These are phyloP conservation scores for Penicillium sp. DNA, from an alignment of 2,329 filamentous ascomycete genomes.

Conservation along the genomic window DNA sequence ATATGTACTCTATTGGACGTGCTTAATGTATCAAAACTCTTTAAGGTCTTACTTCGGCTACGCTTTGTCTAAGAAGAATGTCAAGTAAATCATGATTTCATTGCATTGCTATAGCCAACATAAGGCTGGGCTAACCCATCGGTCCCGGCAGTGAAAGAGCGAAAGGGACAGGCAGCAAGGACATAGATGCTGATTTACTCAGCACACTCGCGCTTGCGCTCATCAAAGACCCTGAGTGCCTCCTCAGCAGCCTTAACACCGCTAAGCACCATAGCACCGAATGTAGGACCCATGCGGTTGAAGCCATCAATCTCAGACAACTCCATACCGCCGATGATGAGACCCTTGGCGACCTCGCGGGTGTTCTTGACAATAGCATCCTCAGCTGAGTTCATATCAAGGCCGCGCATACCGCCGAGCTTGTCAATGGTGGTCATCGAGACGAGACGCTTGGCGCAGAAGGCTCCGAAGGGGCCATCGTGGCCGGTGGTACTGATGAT, in stretches of 20 bases:
- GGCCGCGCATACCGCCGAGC: slow-evolving; percentile 87
- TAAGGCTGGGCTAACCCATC: background rate
- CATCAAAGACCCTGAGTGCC: slow-evolving; percentile 75
- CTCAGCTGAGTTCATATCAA: slow-evolving; percentile 91
- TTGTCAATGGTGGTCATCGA: slow-evolving; percentile 83
- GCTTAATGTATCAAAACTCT: background rate
- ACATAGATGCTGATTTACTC: slow-evolving; percentile 35
- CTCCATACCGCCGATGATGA: slow-evolving; percentile 96
- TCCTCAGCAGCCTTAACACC: slow-evolving; percentile 93
- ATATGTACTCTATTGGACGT: background rate
- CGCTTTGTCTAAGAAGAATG: background rate
- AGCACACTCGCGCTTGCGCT: slow-evolving; percentile 77
- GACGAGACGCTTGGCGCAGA: slow-evolving; percentile 87
- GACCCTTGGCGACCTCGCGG: slow-evolving; percentile 81
- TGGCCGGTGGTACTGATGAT: slow-evolving; percentile 91
- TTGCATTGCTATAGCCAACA: background rate
- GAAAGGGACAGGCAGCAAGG: slow-evolving; percentile 8
- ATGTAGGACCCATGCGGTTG: slow-evolving; percentile 89
- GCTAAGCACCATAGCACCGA: slow-evolving; percentile 85
- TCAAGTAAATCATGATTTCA: slow-evolving; percentile 1
- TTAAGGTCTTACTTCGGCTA: background rate
- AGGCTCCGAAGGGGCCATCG: slow-evolving; percentile 88
- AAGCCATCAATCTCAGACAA: slow-evolving; percentile 87
- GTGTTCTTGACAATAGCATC: slow-evolving; percentile 94
- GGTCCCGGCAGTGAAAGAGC: slow-evolving; percentile 12